phyloP scores from a whole-genome alignment of 768 basidiomycete species.

The Phylloporus sp. region DNA sequence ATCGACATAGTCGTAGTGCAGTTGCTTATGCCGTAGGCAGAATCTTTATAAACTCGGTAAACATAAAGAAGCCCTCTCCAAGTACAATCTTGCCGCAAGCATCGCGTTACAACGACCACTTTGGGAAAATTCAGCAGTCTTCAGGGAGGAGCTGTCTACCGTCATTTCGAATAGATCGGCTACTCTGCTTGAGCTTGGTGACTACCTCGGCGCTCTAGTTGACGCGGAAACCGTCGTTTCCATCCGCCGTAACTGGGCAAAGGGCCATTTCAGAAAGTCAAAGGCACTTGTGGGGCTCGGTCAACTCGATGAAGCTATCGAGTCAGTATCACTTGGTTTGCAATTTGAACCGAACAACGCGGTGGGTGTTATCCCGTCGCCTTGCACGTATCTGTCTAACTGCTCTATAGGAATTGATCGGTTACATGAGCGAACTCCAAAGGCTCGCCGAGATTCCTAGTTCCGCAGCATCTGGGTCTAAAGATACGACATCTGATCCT shows the following conservation, averaged over 20 bases:
- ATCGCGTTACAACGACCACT: constrained; percentile 79
- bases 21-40: constrained; percentile 38
- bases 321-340: constrained; percentile 78
- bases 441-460: constrained; percentile 19
- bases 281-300: constrained; percentile 80
- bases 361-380: constrained; percentile 32
- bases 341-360: constrained; percentile 74
- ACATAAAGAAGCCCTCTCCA: constrained; percentile 64
- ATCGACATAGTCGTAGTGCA: not conserved
- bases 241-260: constrained; percentile 85
- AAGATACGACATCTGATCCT: not conserved
- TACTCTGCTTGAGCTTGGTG: constrained; percentile 72
- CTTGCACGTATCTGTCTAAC: constrained; percentile 11
- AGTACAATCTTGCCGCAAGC: constrained; percentile 75
- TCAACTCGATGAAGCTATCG: constrained; percentile 68
- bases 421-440: constrained; percentile 29
- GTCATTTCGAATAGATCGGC: constrained; percentile 91
- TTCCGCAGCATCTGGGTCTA: not conserved
- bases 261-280: constrained; percentile 93
- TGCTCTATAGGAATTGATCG: constrained; percentile 26
- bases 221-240: constrained; percentile 91
- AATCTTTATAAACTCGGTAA: constrained; percentile 73
- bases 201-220: constrained; percentile 71
- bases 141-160: constrained; percentile 89
- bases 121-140: constrained; percentile 81